Evolutionary conservation across 768 basidiomycete genomes (phyloP), one percentile per base, ranked within the genome.

Genomic region (Trichaptum fuscoviolaceum): DNA sequence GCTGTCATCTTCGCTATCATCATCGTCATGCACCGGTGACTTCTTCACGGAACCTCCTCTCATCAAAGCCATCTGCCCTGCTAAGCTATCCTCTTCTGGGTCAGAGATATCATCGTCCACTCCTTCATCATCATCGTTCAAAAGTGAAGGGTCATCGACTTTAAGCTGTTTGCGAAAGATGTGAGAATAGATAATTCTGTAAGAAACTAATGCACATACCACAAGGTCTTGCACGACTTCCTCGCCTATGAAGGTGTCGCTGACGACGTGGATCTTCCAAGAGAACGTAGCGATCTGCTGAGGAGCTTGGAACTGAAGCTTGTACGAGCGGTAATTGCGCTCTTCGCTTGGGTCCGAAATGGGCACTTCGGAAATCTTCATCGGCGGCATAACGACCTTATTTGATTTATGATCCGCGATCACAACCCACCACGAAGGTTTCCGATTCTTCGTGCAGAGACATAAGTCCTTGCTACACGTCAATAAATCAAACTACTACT

Each of bases 41-140:
- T 86, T 89, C 84, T 94, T 97, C 67, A 96, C 93, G 23, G 85
- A 70, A 2, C 89, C 91, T 4, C 96, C 96, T 58, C 92, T 87
- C 93, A 99, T 94, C 58, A 88, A 87, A 6, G 96, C 95, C 93
- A 99, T 96, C 81, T 99, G 97, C 8, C 97, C 97, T 5, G 95
- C 97, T 63, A 99, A 79, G 26, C 91, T 86, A 76, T 99, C 97
- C 76, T 99, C 97, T 34, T 99, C 97, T 0, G 97, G 97, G 62
- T 99, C 97, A 0, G 95, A 97, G 69, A 99, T 99, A 67, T 97
- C 96, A 73, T 98, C 95, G 36, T 96, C 96, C 24, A 79, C 79
- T n/a, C n/a, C n/a, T 30, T 78, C 84, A 65, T 84, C 80, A 57
- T 89, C 89, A 7, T 88, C 87, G 0, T 79, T 79, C 12, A 75